Base-by-base conservation (phyloP, 2,329 filamentous ascomycete species). In the Ophiostoma tasmaniense region DNA sequence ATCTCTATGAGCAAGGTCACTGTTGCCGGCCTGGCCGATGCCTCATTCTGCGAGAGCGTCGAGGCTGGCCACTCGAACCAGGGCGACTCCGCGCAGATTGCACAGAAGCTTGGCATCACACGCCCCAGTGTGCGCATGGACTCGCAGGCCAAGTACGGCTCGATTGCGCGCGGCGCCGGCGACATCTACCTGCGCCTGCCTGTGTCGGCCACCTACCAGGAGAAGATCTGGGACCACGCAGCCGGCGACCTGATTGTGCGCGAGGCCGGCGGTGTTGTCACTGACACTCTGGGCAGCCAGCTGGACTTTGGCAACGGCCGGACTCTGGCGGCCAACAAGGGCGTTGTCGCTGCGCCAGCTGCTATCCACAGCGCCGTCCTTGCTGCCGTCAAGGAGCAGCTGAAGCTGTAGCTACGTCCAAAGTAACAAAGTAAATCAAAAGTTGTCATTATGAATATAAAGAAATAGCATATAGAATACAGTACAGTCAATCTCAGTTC, bases 141-240 rank as follows among this genome's bases (percentile, higher is more conserved):
- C 81, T 96, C 92, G 67, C 95, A 99, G 81, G 94, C 95, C 74
- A 99, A 99, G 81, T 99, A 99, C 80, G 94, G 90, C 71, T 95
- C 91, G 45, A 96, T 99, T 77, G 95, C 95, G 45, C 86, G 95
- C 72, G 95, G 95, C 64, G 93, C 93, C 5, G 95, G 93, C 66
- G 95, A 99, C 76, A 89, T 99, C 73, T 99, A 99, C 80, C 85
- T 99, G 70, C 87, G 96, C 68, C 81, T 99, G 70, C 95, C 95
- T 3, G 90, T 92, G 5, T 78, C 76, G 71, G 90, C 87, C 77
- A 89, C 90, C 68, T 99, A 99, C 81, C 88, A 96, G 78, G 95
- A 99, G 84, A 99, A 99, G 87, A 99, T 99, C 74, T 99, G 95
- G 95, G 95, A 99, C 77, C 95, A 99, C 78, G 95, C 95, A 22